Percentiles rank a stretch among this genome's conserved stretches.
Conservation (phyloP, 306 rosid species). For the Cicer bijugum region DNA sequence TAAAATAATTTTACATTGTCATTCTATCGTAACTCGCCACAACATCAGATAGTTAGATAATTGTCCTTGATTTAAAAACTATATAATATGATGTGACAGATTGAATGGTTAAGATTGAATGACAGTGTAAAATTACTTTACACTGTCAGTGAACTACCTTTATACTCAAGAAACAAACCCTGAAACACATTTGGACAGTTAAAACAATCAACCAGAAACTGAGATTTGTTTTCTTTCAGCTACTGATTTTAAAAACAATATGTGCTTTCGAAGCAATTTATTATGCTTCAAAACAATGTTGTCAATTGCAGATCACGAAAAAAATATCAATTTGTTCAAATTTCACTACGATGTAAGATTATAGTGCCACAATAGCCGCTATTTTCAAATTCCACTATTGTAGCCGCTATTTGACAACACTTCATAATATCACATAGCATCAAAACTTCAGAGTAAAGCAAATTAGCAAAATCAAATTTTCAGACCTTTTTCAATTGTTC, state of each 20-base stretch:
- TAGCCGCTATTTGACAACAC: not conserved
- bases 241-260: not conserved
- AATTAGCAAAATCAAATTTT: not conserved
- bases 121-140: too few species aligned
- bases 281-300: not conserved
- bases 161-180: not conserved
- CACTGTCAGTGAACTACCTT: too few species aligned
- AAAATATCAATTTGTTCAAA: not conserved
- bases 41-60: too few species aligned
- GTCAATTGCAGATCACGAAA: not conserved
- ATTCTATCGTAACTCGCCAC: too few species aligned
- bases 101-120: too few species aligned
- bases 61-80: too few species aligned
- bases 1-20: too few species aligned
- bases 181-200: not conserved
- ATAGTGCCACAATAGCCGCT: not conserved
- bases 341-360: not conserved
- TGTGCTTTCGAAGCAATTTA: not conserved
- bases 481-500: not conserved
- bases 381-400: not conserved
- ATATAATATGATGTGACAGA: too few species aligned
- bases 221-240: not conserved
- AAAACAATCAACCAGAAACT: slow-evolving; percentile 14
- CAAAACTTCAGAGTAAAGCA: not conserved
- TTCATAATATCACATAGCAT: not conserved